These are phyloP conservation scores for Tremellales sp. DNA, from an alignment of 1,284 basidiomycete species.

Conservation along the genomic window DNA sequence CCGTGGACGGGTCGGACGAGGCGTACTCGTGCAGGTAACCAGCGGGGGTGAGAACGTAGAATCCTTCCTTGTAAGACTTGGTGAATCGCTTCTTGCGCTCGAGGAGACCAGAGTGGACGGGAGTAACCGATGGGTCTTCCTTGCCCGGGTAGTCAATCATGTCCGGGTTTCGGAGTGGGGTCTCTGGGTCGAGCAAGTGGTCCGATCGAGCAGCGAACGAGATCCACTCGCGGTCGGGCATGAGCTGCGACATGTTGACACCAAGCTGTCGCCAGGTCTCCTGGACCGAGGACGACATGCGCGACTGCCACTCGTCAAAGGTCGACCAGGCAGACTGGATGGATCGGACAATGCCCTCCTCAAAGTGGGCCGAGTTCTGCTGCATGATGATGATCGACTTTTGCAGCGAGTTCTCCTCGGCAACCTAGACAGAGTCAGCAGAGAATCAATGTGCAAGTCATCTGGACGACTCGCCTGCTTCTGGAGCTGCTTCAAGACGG, in stretches of 20 bases:
- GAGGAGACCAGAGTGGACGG: constrained; percentile 85
- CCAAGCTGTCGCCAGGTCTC: constrained; percentile 76
- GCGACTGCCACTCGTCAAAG: constrained; percentile 93
- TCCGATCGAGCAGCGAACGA: constrained; percentile 90
- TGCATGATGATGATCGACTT: constrained; percentile 99
- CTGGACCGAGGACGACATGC: constrained; percentile 74
- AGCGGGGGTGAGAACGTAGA: constrained; percentile 90
- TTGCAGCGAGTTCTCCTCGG: constrained; percentile 96
- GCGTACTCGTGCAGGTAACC: constrained; percentile 93
- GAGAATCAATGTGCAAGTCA: neutral
- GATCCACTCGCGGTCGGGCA: constrained; percentile 95
- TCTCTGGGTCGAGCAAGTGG: constrained; percentile 95
- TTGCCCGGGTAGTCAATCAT: constrained; percentile 86
- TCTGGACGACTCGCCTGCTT: constrained; percentile 55
- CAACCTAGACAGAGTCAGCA: constrained; percentile 55
- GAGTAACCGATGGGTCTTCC: constrained; percentile 81
- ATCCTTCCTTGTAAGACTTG: constrained; percentile 79
- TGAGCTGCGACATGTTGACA: constrained; percentile 73
- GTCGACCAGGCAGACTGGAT: constrained; percentile 97
- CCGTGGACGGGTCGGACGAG: constrained; percentile 68
- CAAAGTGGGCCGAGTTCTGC: constrained; percentile 94
- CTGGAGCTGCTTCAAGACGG: constrained; percentile 80
- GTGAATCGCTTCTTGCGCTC: constrained; percentile 98
- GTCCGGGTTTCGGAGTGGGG: constrained; percentile 76
- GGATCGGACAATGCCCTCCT: constrained; percentile 91